These are phyloP conservation scores for Auriscalpium orientale DNA, from an alignment of 768 basidiomycete species.

Conservation along the genomic window DNA sequence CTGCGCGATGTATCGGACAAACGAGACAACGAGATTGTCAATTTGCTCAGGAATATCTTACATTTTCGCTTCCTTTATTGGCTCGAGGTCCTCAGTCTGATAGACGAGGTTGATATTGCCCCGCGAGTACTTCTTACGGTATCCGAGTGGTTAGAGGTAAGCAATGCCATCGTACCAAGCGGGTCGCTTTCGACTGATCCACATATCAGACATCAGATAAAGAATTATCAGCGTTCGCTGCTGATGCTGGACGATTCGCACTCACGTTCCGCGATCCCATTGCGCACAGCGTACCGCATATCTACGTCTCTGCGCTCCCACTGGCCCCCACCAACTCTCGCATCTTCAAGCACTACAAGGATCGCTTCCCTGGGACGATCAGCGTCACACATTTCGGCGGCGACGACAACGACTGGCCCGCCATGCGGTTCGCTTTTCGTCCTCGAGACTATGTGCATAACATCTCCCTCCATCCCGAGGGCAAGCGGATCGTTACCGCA, in stretches of 20 bases:
- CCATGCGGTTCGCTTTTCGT: slow-evolving; percentile 11
- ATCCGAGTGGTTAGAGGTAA: slow-evolving; percentile 9
- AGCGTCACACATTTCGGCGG: not conserved
- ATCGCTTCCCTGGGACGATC: slow-evolving; percentile 5
- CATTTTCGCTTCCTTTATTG: slow-evolving; percentile 26
- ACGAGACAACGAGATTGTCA: slow-evolving; percentile 12
- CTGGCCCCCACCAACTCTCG: slow-evolving; percentile 6
- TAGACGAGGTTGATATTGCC: slow-evolving; percentile 9
- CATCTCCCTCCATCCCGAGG: slow-evolving; percentile 17
- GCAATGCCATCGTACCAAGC: not conserved
- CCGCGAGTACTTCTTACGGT: slow-evolving; percentile 11
- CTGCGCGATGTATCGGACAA: slow-evolving; percentile 1
- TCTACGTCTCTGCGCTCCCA: slow-evolving; percentile 9
- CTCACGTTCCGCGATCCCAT: slow-evolving; percentile 8
- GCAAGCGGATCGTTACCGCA: slow-evolving; percentile 6
- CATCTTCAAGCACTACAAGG: slow-evolving; percentile 6
- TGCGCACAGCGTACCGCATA: slow-evolving; percentile 5
- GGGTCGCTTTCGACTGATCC: too few relatives aligned
- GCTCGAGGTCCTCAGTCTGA: slow-evolving; percentile 30
- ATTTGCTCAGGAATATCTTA: slow-evolving; percentile 17
- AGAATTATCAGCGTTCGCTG: slow-evolving; percentile 2
- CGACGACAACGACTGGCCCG: slow-evolving; percentile 10
- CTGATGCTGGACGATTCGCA: slow-evolving; percentile 11
- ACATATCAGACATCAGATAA: slow-evolving; percentile 1
- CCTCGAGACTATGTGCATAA: not conserved